Percentiles rank a stretch among this genome's conserved stretches.
phyloP scores from a whole-genome alignment of 2,329 filamentous ascomycete genomes.

The Blumeriella jaapii region DNA sequence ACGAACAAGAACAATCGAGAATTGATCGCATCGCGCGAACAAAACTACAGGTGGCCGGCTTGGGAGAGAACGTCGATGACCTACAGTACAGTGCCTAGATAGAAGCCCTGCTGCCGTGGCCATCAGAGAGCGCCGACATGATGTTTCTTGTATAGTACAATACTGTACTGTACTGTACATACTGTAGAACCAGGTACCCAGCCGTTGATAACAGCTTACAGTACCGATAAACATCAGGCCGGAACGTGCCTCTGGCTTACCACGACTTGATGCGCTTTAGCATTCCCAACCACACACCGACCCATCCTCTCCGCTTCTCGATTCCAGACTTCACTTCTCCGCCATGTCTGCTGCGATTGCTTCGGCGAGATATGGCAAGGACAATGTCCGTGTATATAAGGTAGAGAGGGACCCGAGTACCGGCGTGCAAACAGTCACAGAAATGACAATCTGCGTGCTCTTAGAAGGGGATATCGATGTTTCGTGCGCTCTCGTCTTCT shows the following conservation, averaged over 20 bases:
- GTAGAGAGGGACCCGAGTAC: conserved; percentile 69
- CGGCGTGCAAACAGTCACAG: conserved; percentile 72
- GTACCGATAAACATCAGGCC: conserved; percentile 1
- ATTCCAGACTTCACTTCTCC: not conserved
- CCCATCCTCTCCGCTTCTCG: not conserved
- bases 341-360: conserved; percentile 24
- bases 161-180: not conserved
- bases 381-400: conserved; percentile 97
- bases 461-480: conserved; percentile 86
- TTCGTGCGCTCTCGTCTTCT: conserved; percentile 47
- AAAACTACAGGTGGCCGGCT: no score
- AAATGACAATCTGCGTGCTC: conserved; percentile 90
- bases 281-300: no score
- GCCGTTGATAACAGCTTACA: conserved; percentile 4
- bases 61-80: no score
- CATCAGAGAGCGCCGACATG: conserved; percentile 3
- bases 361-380: conserved; percentile 75
- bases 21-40: no score
- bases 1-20: no score
- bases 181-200: not conserved
- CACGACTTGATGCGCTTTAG: no score
- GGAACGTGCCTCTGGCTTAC: no score
- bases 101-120: not conserved
- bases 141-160: no score
- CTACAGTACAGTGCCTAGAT: no score